These are phyloP conservation scores for Fusarium transvaalense DNA, from an alignment of 2,329 filamentous ascomycete genomes.

Conservation along the genomic window DNA sequence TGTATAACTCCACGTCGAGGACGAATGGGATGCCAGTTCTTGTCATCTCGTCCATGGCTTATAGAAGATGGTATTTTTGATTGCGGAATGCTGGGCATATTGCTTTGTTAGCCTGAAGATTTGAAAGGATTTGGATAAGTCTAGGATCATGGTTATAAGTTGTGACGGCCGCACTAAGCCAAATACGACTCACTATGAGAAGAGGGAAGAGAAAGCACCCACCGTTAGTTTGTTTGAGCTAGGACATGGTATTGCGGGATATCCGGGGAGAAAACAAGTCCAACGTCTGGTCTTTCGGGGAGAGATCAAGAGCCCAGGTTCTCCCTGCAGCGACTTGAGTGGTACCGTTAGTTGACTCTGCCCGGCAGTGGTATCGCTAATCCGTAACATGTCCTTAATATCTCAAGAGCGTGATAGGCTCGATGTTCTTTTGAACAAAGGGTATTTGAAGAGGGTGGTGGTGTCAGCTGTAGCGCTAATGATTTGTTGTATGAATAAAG, in stretches of 20 bases:
- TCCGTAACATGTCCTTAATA: constrained; percentile 13
- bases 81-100: constrained; percentile 36
- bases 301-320: constrained; percentile 20
- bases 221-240: constrained; percentile 23
- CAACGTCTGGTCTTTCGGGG: constrained; percentile 20
- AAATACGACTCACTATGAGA: constrained; percentile 15
- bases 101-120: constrained; percentile 6
- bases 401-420: constrained; percentile 2
- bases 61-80: constrained; percentile 1
- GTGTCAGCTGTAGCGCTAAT: constrained; percentile 5
- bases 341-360: constrained; percentile 9
- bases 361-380: neutral
- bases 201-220: constrained; percentile 29
- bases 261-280: constrained; percentile 46
- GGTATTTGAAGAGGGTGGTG: constrained; percentile 1
- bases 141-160: constrained; percentile 1
- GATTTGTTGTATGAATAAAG: constrained; percentile 9
- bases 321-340: constrained; percentile 39
- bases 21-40: neutral
- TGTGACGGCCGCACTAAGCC: constrained; percentile 9
- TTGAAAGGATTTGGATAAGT: neutral
- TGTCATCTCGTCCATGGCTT: neutral
- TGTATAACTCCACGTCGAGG: neutral
- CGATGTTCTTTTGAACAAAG: neutral
- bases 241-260: constrained; percentile 13